Evolutionary conservation across 2,329 filamentous ascomycete genomes (phyloP), one percentile per base, ranked within the genome.

Genomic region (Juglanconis sp.): DNA sequence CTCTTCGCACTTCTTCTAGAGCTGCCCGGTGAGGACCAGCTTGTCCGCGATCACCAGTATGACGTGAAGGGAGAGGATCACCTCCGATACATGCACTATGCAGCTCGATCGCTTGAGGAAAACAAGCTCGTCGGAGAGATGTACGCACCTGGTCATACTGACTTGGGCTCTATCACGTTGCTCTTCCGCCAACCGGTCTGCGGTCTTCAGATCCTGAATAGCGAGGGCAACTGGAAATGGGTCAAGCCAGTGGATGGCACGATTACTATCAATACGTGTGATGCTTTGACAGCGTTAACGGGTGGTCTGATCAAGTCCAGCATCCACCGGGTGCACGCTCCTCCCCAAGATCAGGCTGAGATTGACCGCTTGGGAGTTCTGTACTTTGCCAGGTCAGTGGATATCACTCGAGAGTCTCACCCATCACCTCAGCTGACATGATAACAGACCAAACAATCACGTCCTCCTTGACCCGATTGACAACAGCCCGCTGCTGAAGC

Each of bases 21-120:
- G 65, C 74, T 89, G 0, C 82, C 83, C 0, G 84, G 88, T 24
- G 17, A 24, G 65, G 78, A 84, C 5, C 77, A 81, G 54, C 74
- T 88, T 38, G 76, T 83, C 63, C 74, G 78, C 17, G 73, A 82
- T 7, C 86, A 88, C 68, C 76, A 74, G 15, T 88, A 87, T 68
- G 78, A 85, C 2, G 75, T 79, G n/a, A 77, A 81, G 34, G 79
- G 81, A 17, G 84, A 87, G 62, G 82, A 84, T 31, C 84, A 87
- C 60, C 75, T 87, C n/a, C 78, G 86, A 3, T 87, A 86, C 68
- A 87, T 87, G 83, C 76, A 81, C 53, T 86, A 86, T 62, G 75
- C 76, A 8, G 77, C 78, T 0, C 80, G 83, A 40, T 77, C 73
- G 0, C 68, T 74, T 0, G 76, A 81, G n/a, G 77, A 82, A 31